phyloP scores from a whole-genome alignment of 768 basidiomycete species.

The Termitomyces sp. region DNA sequence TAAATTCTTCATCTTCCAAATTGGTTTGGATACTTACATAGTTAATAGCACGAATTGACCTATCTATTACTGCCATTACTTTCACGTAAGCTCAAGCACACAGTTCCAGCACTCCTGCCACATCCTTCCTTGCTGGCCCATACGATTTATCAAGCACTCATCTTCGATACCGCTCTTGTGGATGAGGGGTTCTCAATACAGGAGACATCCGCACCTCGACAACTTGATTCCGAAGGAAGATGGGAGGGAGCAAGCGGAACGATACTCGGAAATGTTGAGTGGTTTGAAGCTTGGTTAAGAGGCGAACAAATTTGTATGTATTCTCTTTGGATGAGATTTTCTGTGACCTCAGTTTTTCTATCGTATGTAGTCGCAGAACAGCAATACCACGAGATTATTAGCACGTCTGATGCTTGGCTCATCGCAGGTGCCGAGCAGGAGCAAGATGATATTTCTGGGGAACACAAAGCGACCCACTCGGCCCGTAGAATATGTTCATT shows the following conservation, averaged over 20 bases:
- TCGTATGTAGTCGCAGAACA: constrained; percentile 69
- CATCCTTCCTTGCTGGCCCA: constrained; percentile 88
- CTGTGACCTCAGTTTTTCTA: neutral
- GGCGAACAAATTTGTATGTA: constrained; percentile 87
- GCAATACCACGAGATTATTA: constrained; percentile 83
- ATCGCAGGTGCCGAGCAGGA: constrained; percentile 58
- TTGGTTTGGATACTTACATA: constrained; percentile 1
- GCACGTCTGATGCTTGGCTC: constrained; percentile 78
- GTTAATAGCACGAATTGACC: constrained; percentile 73
- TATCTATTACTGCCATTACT: constrained; percentile 72
- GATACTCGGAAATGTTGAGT: constrained; percentile 76
- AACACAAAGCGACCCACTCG: constrained; percentile 72
- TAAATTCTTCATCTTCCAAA: constrained; percentile 25
- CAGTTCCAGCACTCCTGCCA: constrained; percentile 65
- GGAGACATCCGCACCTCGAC: constrained; percentile 37
- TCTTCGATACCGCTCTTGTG: constrained; percentile 75
- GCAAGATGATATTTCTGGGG: constrained; percentile 33
- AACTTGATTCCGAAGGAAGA: constrained; percentile 19
- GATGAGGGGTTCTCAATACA: constrained; percentile 68
- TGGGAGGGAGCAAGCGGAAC: constrained; percentile 82
- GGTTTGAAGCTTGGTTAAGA: constrained; percentile 88
- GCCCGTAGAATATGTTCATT: constrained; percentile 79
- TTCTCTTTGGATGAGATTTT: neutral
- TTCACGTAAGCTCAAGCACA: constrained; percentile 66
- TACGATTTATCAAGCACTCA: constrained; percentile 87